A percentile compares a stretch with the other conserved stretches of the same genome.
These are phyloP conservation scores for Aureobasidium vineae DNA, from an alignment of 2,329 filamentous ascomycete genomes.

Conservation along the genomic window DNA sequence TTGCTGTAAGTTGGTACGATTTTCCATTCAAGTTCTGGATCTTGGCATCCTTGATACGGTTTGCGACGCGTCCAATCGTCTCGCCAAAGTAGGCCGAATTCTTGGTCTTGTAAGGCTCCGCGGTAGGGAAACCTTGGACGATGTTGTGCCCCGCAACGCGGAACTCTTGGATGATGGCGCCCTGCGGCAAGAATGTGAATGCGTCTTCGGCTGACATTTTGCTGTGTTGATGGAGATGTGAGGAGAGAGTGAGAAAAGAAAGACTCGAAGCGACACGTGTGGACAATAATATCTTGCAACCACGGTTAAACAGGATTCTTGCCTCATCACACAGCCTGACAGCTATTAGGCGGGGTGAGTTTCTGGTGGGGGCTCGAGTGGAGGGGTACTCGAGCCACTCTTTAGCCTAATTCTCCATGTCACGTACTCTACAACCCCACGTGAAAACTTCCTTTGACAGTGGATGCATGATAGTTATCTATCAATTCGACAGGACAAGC, in stretches of 20 bases:
- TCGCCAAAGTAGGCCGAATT: slow-evolving; percentile 85
- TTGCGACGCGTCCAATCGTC: slow-evolving; percentile 82
- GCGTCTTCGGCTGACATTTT: slow-evolving; percentile 34
- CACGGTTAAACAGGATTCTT: slow-evolving; percentile 20
- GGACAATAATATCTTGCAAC: slow-evolving; percentile 18
- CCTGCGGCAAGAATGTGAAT: slow-evolving; percentile 69
- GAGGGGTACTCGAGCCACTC: slow-evolving; percentile 9
- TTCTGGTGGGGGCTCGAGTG: slow-evolving; percentile 15
- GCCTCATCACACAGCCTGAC: slow-evolving; percentile 3
- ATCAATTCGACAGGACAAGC: not conserved
- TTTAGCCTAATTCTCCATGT: slow-evolving; percentile 18
- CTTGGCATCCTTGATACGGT: slow-evolving; percentile 71
- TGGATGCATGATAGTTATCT: not conserved
- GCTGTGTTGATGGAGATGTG: not conserved
- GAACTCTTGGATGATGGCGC: slow-evolving; percentile 79
- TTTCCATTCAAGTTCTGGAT: slow-evolving; percentile 71
- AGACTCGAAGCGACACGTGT: not conserved
- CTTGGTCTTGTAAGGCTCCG: slow-evolving; percentile 70
- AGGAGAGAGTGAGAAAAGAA: not conserved
- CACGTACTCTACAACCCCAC: not conserved
- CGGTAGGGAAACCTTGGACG: slow-evolving; percentile 77
- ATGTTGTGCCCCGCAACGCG: slow-evolving; percentile 77
- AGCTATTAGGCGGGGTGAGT: slow-evolving; percentile 19
- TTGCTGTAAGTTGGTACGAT: slow-evolving; percentile 67
- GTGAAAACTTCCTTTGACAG: not conserved